Evolutionary conservation across 1,284 basidiomycete species (phyloP).

Genomic region (Heterobasidion irregulare): DNA sequence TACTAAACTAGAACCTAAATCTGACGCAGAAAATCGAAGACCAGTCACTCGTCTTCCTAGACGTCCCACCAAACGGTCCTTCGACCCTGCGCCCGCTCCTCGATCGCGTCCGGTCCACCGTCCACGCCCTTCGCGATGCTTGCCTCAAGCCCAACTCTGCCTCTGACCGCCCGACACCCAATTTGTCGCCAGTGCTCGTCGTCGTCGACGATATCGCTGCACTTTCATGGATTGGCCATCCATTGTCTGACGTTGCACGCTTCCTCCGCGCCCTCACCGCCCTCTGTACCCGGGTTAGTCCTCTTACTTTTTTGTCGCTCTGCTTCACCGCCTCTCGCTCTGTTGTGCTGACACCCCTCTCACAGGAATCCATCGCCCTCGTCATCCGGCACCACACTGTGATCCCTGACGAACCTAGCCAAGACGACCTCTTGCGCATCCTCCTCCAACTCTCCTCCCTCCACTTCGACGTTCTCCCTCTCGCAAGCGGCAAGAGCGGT

Average conservation of each 20-base stretch:
- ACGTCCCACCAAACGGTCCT: no score
- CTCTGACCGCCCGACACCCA: slow-evolving; percentile 3
- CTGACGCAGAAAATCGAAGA: slow-evolving; percentile 19
- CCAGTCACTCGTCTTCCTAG: no score
- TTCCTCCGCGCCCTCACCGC: slow-evolving; percentile 51
- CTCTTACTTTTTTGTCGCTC: background rate
- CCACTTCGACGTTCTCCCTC: slow-evolving; percentile 59
- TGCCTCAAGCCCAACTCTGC: background rate
- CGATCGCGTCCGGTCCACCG: no score
- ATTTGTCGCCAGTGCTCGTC: slow-evolving; percentile 26
- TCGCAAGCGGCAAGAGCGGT: slow-evolving; percentile 66
- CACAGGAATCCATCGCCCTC: slow-evolving; percentile 40
- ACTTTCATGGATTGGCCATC: slow-evolving; percentile 60
- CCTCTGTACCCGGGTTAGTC: slow-evolving; percentile 44
- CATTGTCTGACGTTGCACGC: slow-evolving; percentile 37
- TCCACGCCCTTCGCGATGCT: slow-evolving; percentile 1
- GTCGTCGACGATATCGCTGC: slow-evolving; percentile 60
- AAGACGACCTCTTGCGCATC: slow-evolving; percentile 45
- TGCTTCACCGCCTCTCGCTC: no score
- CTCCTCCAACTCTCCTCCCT: slow-evolving; percentile 52
- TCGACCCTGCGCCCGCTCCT: no score
- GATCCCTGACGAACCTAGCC: slow-evolving; percentile 34
- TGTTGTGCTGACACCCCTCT: background rate
- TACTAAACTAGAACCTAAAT: slow-evolving; percentile 40
- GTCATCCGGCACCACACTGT: slow-evolving; percentile 56